Base-by-base conservation (phyloP, 2,329 filamentous ascomycete species). In the Aspergillus ruber region DNA sequence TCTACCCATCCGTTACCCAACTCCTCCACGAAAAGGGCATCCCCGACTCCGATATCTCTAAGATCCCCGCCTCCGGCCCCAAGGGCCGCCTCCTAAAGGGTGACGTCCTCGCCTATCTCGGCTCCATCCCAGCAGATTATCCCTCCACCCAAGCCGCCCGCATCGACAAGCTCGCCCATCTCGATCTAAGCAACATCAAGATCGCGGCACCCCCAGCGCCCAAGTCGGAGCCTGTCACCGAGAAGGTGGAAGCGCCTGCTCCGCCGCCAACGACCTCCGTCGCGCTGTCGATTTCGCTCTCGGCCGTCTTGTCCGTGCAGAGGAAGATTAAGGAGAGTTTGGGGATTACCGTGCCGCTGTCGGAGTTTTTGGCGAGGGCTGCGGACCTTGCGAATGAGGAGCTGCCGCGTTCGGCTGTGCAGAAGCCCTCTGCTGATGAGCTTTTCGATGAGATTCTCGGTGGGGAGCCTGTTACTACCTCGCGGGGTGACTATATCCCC, bases 101-200 rank as follows among this genome's bases (percentile, higher is more conserved):
- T 47, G 93, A 98, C 65, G 85, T 98, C 6, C 82, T 98, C 46
- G 90, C 90, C 42, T 93, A 91, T 68, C 71, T 97, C 13, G 93
- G 93, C 53, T 76, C 78, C 57, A 88, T 96, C 61, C 76, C 84
- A 50, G 74, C 83, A 53, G 77, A 83, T 50, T 86, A 88, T 56
- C 86, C 91, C 2, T 78, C 81, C 18, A 76, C 82, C 51, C 79
- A 90, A 57, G 86, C 87, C 47, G 74, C 79, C 49, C 83, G 82
- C 45, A 84, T 95, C 63, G 76, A 81, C 50, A 85, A 89, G 68
- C 81, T 93, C 43, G 75, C 81, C 38, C 89, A 94, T 68, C 82
- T 98, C 45, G 91, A 98, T 67, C 82, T 98, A 20, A 93, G 86
- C 75, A 95, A 97, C 75, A 91, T 97, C 75, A 94, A 95, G 75